Base-by-base conservation (phyloP, 2,329 filamentous ascomycete genomes). In the Cercospora nicotianae region DNA sequence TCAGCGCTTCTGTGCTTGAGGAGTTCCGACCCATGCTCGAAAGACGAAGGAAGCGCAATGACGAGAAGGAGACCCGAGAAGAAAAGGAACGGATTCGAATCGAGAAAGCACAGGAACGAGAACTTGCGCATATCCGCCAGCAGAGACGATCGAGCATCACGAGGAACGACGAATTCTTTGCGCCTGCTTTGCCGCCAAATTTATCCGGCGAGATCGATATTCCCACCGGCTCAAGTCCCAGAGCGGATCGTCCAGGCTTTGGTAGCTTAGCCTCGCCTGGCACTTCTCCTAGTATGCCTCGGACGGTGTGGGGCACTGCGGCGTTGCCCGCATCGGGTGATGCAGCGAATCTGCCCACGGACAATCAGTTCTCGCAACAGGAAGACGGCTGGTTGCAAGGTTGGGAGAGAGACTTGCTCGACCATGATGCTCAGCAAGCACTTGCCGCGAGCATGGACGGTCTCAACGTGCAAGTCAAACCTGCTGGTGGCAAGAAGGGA, bases 281-380 rank as follows among this genome's bases (percentile, higher is more conserved):
- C 3, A 94, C 91, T 1, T 96, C 91, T 70, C 93, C 94, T 0
- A 89, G 88, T 6, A 87, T 88, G 0, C 83, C 87, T 48, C 89
- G 89, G 69, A 98, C 94, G 0, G 92, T 98, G 0, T 98, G 94
- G 94, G 94, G 94, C n/a, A 98, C 94, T 0, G 85, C 87, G 3
- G 88, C 86, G 0, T 81, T 96, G 2, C 76, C 82, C 2, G 82
- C 88, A 3, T 87, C 89, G 1, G 85, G 86, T 10, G 74, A 88
- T 30, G 79, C 79, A 30, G 77, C 84, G 2, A 69, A 80, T 10
- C 74, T 78, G 10, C 77, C 81, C 30, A 79, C 80, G 3, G 79
- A 81, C 45, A 74, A 79, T n/a, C 70, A 73, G 13, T 71, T 73
- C 64, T 75, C 79, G 6, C 77, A 77, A 68, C 81, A 79, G 2